Evolutionary conservation across 495 filamentous ascomycete genomes (phyloP), one percentile per base, ranked within the genome.

Genomic region (Poronia punctata): DNA sequence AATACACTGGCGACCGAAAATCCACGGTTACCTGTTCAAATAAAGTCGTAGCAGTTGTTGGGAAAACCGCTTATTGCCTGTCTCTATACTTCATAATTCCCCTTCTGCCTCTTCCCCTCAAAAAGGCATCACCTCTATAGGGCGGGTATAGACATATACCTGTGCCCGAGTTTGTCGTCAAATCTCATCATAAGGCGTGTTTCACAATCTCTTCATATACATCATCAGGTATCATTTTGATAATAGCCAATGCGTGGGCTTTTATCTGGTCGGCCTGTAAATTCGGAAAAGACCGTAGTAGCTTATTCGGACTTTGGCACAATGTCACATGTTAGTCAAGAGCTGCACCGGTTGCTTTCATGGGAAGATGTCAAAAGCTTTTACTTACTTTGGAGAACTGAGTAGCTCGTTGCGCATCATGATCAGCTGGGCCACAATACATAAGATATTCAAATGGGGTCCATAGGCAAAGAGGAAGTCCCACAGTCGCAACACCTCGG

Each of bases 381-480:
- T 3, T 1, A 70, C 69, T 48, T 69, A 95, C 92, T 85, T 97
- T 29, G 80, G 72, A 48, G 82, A 89, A 25, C 74, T 75, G 45
- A 97, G 64, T 38, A 99, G 78, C 31, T 80, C 77, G 37, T 93
- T 87, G 36, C 88, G 70, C 64, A 95, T 86, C 46, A 92, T 74
- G 27, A 94, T 76, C 34, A 99, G 66, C 62, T 99, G 92, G n/a
- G 88, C 88, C 17, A 97, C 93, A 48, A 99, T 95, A 54, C 93
- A 97, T 7, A 99, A 57, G 35, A 99, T 85, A 51, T 99, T 99
- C 32, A 97, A 56, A 62, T 97, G 93, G 23, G 86, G 75, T 0
- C 92, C 92, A 52, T 95, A 99, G 0, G 92, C 89, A 56, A 99
- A 88, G 9, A 97, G 68, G 50, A 99, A 99, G 60, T 99, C 92